A percentile compares a stretch with the other conserved stretches of the same genome.
phyloP scores from a whole-genome alignment of 495 filamentous ascomycete species.

The Daldinia concentrica region DNA sequence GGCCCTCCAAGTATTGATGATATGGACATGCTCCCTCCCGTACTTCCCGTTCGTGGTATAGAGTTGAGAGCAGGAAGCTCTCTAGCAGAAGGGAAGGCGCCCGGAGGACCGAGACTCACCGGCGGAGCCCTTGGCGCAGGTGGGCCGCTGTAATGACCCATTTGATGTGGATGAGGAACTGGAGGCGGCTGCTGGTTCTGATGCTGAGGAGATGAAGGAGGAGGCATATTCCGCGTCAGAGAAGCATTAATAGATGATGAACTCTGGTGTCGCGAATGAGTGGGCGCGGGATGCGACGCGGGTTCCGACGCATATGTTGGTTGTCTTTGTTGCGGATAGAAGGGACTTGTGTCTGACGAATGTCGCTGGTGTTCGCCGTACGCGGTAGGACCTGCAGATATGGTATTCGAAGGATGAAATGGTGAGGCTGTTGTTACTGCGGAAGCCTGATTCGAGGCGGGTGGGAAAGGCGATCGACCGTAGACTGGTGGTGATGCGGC shows the following conservation, averaged over 20 bases:
- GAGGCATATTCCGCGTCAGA: slow-evolving; percentile 62
- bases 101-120: slow-evolving; percentile 61
- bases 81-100: slow-evolving; percentile 59
- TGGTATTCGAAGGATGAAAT: slow-evolving; percentile 44
- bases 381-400: slow-evolving; percentile 39
- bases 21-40: slow-evolving; percentile 91
- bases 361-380: slow-evolving; percentile 61
- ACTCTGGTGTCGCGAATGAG: slow-evolving; percentile 64
- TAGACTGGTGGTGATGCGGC: slow-evolving; percentile 48
- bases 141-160: slow-evolving; percentile 56
- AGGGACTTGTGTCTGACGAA: slow-evolving; percentile 57
- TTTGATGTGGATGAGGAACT: slow-evolving; percentile 48
- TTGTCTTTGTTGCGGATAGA: slow-evolving; percentile 55
- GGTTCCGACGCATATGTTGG: slow-evolving; percentile 56
- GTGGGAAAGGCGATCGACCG: slow-evolving; percentile 48
- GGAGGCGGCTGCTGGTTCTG: slow-evolving; percentile 51
- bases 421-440: slow-evolving; percentile 38
- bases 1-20: slow-evolving; percentile 88
- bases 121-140: slow-evolving; percentile 59
- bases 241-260: slow-evolving; percentile 60
- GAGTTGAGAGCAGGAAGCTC: slow-evolving; percentile 64
- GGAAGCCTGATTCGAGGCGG: slow-evolving; percentile 37
- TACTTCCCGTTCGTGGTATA: slow-evolving; percentile 53
- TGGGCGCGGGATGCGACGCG: slow-evolving; percentile 52
- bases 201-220: slow-evolving; percentile 60